These are phyloP conservation scores for Physaria fendleri DNA, from an alignment of 345 rosid species.

Conservation along the genomic window DNA sequence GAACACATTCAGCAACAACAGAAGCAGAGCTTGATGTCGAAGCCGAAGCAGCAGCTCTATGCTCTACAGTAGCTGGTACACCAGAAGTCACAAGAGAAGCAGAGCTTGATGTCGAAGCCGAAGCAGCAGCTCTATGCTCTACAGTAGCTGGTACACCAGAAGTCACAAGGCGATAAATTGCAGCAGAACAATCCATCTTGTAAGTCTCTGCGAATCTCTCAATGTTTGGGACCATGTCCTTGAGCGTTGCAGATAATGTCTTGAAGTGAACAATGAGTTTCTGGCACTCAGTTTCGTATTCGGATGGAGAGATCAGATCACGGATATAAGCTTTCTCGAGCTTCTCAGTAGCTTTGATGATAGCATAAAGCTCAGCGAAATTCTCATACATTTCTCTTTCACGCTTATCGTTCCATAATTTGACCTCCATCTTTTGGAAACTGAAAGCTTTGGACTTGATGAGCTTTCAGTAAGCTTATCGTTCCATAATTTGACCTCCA, in stretches of 20 bases:
- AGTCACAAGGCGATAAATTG: slow-evolving; percentile 74
- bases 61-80: slow-evolving; percentile 94
- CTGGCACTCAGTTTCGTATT: slow-evolving; percentile 81
- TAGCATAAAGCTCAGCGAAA: slow-evolving; percentile 91
- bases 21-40: slow-evolving; percentile 75
- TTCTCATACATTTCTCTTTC: slow-evolving; percentile 97
- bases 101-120: slow-evolving; percentile 56
- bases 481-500: slow-evolving; percentile 95
- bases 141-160: slow-evolving; percentile 94
- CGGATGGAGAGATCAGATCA: slow-evolving; percentile 63
- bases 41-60: slow-evolving; percentile 58
- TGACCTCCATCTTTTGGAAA: slow-evolving; percentile 66
- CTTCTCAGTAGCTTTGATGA: slow-evolving; percentile 93
- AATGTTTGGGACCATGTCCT: slow-evolving; percentile 70
- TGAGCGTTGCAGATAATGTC: slow-evolving; percentile 68
- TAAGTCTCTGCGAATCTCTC: slow-evolving; percentile 88
- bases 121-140: slow-evolving; percentile 73
- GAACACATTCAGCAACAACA: slow-evolving; percentile 87
- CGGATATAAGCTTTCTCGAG: slow-evolving; percentile 90
- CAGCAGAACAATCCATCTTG: slow-evolving; percentile 95
- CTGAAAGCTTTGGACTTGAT: not conserved
- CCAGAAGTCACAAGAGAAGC: slow-evolving; percentile 94
- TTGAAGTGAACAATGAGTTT: slow-evolving; percentile 92
- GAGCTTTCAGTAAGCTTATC: slow-evolving; percentile 87
- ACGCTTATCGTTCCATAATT: slow-evolving; percentile 93